Conservation (phyloP, 306 rosid species). For the Mucuna pruriens region DNA sequence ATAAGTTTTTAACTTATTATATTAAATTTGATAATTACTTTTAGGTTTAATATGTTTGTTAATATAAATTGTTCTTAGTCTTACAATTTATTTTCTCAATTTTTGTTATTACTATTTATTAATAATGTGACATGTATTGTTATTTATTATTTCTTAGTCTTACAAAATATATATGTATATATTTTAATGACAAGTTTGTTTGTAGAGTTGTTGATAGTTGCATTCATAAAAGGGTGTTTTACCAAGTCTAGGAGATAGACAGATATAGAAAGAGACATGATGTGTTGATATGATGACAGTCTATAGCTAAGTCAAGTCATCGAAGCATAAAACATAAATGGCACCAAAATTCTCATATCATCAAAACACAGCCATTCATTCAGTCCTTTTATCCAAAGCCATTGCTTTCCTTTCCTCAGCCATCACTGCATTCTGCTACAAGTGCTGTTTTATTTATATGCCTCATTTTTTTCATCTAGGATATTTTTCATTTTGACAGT, state of each 20-base stretch:
- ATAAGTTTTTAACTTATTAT: too few species aligned
- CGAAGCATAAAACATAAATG: not conserved
- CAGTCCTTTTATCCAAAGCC: not conserved
- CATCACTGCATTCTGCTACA: not conserved
- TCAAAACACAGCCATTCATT: not conserved
- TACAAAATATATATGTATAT: too few species aligned
- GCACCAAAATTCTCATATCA: not conserved
- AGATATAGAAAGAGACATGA: not conserved
- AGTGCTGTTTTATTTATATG: not conserved
- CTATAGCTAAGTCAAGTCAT: slow-evolving; percentile 27
- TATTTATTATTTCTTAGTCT: too few species aligned
- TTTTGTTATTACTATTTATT: too few species aligned
- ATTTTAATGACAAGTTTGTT: too few species aligned
- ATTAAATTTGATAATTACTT: too few species aligned
- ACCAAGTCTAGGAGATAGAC: slow-evolving; percentile 5
- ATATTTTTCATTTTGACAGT: too few species aligned
- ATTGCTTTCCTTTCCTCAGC: not conserved
- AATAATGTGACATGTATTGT: too few species aligned
- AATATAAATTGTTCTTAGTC: too few species aligned
- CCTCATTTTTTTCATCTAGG: too few species aligned
- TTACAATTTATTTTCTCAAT: too few species aligned
- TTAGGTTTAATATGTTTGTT: too few species aligned
- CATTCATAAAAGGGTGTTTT: not conserved
- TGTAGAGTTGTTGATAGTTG: not conserved
- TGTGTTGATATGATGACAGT: not conserved